Conservation (phyloP, 257 asterid genomes). For the Plantago ovata region DNA sequence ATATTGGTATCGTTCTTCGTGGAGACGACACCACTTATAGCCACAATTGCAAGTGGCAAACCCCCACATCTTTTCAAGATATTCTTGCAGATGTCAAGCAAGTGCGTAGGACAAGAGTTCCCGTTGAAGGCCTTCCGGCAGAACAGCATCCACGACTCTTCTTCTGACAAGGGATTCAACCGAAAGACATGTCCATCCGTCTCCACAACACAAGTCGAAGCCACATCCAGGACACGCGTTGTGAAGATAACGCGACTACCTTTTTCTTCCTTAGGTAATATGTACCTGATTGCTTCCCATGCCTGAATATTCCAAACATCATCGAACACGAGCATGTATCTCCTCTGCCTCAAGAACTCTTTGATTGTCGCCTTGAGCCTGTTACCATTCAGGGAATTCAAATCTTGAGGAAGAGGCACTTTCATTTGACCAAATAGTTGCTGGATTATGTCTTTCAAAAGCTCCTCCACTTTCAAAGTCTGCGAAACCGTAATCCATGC, state of each 20-base stretch:
- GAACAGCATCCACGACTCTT: conserved; percentile 18
- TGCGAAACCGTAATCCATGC: conserved; percentile 37
- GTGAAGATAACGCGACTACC: conserved; percentile 35
- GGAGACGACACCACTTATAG: conserved; percentile 26
- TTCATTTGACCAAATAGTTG: conserved; percentile 25
- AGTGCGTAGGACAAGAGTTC: conserved; percentile 20
- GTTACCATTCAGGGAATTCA: conserved; percentile 10
- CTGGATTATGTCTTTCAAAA: conserved; percentile 21
- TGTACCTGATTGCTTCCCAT: conserved; percentile 31
- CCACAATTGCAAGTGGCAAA: conserved; percentile 31
- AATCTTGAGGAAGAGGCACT: conserved; percentile 4
- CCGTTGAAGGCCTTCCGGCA: conserved; percentile 21
- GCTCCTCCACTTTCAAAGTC: conserved; percentile 20
- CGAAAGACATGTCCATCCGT: conserved; percentile 9
- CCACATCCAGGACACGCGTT: conserved; percentile 18
- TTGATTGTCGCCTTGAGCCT: conserved; percentile 16
- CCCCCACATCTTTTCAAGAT: conserved; percentile 29
- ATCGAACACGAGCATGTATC: conserved; percentile 29
- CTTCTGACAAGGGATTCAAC: conserved; percentile 13
- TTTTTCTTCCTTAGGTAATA: conserved; percentile 20
- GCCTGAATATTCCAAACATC: conserved; percentile 29
- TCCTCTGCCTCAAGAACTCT: conserved; percentile 22
- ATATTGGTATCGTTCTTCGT: conserved; percentile 17
- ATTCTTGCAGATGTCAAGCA: conserved; percentile 18
- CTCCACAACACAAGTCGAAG: conserved; percentile 12